Percentiles rank a stretch among this genome's conserved stretches.
phyloP scores from a whole-genome alignment of 805 yeast species.

The Grigorovia jiainica region DNA sequence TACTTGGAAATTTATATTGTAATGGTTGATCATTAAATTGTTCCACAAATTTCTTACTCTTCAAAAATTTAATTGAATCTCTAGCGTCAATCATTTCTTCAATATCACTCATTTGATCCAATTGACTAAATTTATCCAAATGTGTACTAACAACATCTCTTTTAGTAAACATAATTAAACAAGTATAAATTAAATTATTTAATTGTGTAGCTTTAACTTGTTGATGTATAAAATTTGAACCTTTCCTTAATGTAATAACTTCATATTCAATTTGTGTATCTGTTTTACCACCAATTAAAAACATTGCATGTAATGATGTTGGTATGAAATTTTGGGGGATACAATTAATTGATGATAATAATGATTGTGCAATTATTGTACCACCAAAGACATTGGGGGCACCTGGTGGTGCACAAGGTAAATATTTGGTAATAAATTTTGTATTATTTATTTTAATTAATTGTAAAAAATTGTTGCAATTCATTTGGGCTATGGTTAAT shows the following conservation, averaged over 20 bases:
- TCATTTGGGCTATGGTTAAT: background rate
- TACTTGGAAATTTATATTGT: conserved; percentile 30
- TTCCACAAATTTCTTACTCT: conserved; percentile 6
- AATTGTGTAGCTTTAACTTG: conserved; percentile 48
- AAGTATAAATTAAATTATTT: conserved; percentile 40
- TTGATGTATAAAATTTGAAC: conserved; percentile 42
- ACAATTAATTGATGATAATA: conserved; percentile 49
- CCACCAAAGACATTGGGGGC: conserved; percentile 70
- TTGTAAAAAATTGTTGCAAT: conserved; percentile 8
- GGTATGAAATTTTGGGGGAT: conserved; percentile 43
- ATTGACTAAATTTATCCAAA: background rate
- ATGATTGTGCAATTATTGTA: conserved; percentile 54
- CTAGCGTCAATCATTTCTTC: background rate
- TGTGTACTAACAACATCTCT: background rate
- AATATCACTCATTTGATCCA: background rate
- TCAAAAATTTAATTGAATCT: no score
- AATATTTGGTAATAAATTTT: conserved; percentile 16
- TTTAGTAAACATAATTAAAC: conserved; percentile 39
- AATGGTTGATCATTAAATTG: conserved; percentile 28
- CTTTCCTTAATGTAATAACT: conserved; percentile 44
- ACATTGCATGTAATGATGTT: conserved; percentile 53
- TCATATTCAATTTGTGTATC: conserved; percentile 39
- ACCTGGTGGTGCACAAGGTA: conserved; percentile 35
- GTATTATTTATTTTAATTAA: conserved; percentile 12
- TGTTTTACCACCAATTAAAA: conserved; percentile 45